Percentiles rank a stretch among this genome's conserved stretches.
These are phyloP conservation scores for Alternaria triticimaculans DNA, from an alignment of 2,329 filamentous ascomycete species.

Conservation along the genomic window DNA sequence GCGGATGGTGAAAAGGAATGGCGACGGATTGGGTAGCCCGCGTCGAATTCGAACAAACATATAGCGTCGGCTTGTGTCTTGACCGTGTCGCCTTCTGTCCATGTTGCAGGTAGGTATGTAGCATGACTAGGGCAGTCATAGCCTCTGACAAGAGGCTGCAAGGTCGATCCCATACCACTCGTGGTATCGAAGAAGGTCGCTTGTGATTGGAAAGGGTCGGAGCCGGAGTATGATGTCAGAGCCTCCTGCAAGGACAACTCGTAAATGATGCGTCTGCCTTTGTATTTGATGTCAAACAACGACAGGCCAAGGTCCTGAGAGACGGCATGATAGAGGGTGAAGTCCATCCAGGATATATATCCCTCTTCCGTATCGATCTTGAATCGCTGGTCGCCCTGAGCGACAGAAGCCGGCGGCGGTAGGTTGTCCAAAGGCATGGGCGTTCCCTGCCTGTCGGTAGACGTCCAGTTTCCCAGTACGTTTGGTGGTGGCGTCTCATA, in stretches of 20 bases:
- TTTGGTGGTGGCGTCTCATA: constrained; percentile 58
- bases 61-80: constrained; percentile 45
- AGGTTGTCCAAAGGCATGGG: constrained; percentile 58
- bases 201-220: constrained; percentile 56
- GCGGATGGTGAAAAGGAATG: constrained; percentile 25
- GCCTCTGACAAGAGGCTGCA: constrained; percentile 52
- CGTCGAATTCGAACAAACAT: constrained; percentile 50
- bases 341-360: constrained; percentile 61
- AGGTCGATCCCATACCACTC: constrained; percentile 58
- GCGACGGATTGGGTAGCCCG: constrained; percentile 41
- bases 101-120: constrained; percentile 58
- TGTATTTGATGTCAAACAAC: constrained; percentile 61
- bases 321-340: constrained; percentile 60
- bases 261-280: constrained; percentile 63
- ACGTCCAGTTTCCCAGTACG: constrained; percentile 57
- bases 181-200: constrained; percentile 57
- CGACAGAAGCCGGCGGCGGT: constrained; percentile 59
- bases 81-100: constrained; percentile 46
- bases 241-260: constrained; percentile 64
- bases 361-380: constrained; percentile 52
- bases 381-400: constrained; percentile 52
- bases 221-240: constrained; percentile 60
- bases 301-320: constrained; percentile 57
- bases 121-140: constrained; percentile 62
- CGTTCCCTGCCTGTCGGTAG: constrained; percentile 52